A percentile compares a stretch with the other conserved stretches of the same genome.
Evolutionary conservation across 805 yeast species (phyloP).

Genomic region (Suhomyces sp.): DNA sequence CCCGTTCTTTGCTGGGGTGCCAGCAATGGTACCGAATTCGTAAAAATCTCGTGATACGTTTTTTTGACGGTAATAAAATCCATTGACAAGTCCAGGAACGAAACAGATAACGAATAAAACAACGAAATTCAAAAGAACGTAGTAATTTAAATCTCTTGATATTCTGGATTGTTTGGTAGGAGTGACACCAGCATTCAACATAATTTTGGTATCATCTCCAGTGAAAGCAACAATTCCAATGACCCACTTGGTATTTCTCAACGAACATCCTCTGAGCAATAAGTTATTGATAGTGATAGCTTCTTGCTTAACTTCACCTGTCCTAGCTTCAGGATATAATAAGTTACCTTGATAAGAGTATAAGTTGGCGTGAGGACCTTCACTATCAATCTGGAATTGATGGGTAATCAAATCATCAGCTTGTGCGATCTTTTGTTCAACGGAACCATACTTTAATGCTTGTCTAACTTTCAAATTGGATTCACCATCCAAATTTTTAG

Average conservation of each 20-base stretch:
- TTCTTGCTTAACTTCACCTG: constrained; percentile 41
- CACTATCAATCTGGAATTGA: constrained; percentile 72
- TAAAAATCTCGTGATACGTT: constrained; percentile 51
- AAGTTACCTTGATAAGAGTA: constrained; percentile 76
- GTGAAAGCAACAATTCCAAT: constrained; percentile 75
- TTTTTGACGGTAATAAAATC: constrained; percentile 51
- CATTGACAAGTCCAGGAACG: constrained; percentile 68
- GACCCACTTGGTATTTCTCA: constrained; percentile 76
- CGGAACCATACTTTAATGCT: constrained; percentile 61
- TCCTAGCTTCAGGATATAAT: constrained; percentile 16
- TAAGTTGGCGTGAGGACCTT: constrained; percentile 79
- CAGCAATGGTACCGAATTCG: constrained; percentile 62
- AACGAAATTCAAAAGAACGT: constrained; percentile 62
- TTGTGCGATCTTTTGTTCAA: constrained; percentile 38
- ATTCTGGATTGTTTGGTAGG: constrained; percentile 72
- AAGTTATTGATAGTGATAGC: constrained; percentile 62
- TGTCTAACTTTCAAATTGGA: constrained; percentile 76
- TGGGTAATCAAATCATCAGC: constrained; percentile 41
- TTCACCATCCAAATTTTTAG: constrained; percentile 73
- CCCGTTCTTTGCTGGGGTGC: constrained; percentile 63
- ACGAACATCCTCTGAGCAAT: constrained; percentile 67
- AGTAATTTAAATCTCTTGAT: constrained; percentile 62
- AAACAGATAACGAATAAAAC: constrained; percentile 65
- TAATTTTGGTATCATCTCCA: constrained; percentile 72
- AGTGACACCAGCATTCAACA: constrained; percentile 75